Evolutionary conservation across 2,329 filamentous ascomycete genomes (phyloP), one percentile per base, ranked within the genome.

Genomic region (Epichloe amarillans): DNA sequence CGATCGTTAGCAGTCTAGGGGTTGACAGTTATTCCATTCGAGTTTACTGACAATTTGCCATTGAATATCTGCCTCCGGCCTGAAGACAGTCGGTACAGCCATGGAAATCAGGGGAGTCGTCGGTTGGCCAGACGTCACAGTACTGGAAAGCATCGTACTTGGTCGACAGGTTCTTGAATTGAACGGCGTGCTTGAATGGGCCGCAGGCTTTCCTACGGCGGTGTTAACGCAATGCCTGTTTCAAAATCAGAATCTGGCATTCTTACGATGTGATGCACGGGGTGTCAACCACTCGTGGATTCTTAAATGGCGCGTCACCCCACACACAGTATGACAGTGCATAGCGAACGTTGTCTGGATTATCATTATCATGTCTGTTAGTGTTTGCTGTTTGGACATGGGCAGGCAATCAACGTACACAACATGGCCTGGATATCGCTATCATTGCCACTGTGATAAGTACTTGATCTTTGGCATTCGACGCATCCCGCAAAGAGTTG

Each of bases 291-390:
- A 67, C 59, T 11, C 69, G 55, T 1, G 67, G 57, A 50, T 76
- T 72, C 33, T 68, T 63, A 0, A 30, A 12, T 4, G 72, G 72
- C 5, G 64, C 61, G 3, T 43, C 11, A 2, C 74, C 74, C 53
- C 72, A 83, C 1, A 83, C 57, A 57, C 80, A 84, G 57, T 73
- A 72, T 2, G 74, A 74, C 2, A 74, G 55, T 5, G 76, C 69
- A 57, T 73, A 82, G 59, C 80, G 71, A 49, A 82, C 55, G 55
- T 83, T 83, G 55, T 81, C 78, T 82, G 39, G 4, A 42, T 26
- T 10, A 30, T 15, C 38, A 42, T 26, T 10, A 30, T 15, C 38
- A 8, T 23, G 4, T 14, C 15, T 40, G n/a, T 50, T 36, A 49
- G 40, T 14, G 8, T 33, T 11, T 39, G 19, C 4, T 11, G 15